A percentile compares a stretch with the other conserved stretches of the same genome.
Conservation (phyloP, 2,329 filamentous ascomycete genomes). For the Alternaria ventricosa region DNA sequence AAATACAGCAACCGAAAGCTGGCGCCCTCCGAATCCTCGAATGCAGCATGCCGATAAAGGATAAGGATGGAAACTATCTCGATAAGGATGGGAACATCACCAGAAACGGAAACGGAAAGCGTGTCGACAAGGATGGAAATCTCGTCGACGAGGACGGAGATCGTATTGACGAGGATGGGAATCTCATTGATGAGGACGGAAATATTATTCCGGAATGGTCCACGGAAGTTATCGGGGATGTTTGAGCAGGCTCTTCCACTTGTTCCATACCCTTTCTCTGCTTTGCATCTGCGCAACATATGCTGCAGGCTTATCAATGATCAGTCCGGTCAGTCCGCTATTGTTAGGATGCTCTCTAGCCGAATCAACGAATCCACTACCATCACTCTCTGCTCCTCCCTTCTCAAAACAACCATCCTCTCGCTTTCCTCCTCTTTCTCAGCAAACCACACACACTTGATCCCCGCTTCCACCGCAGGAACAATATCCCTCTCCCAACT, state of each 20-base stretch:
- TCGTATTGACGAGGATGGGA: not conserved
- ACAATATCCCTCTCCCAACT: constrained; percentile 3
- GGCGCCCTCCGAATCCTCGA: not conserved
- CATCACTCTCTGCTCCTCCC: not conserved
- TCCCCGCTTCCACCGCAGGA: not conserved
- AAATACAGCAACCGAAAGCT: not conserved
- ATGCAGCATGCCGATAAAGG: no score
- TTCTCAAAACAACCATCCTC: not conserved
- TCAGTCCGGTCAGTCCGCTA: not conserved
- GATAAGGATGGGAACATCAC: not conserved
- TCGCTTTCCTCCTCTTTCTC: not conserved
- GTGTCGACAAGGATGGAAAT: not conserved
- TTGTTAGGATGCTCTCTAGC: no score
- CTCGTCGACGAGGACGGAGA: not conserved
- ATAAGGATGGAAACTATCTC: not conserved
- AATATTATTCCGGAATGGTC: not conserved
- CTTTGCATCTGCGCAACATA: not conserved
- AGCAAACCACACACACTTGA: not conserved
- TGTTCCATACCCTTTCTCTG: not conserved
- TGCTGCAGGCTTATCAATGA: not conserved
- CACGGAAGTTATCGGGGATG: not conserved
- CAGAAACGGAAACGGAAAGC: no score
- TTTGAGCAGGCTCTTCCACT: not conserved
- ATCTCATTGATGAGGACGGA: not conserved
- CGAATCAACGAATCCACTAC: not conserved